phyloP scores from a whole-genome alignment of 345 rosid species.

The Linum usitatissimum region DNA sequence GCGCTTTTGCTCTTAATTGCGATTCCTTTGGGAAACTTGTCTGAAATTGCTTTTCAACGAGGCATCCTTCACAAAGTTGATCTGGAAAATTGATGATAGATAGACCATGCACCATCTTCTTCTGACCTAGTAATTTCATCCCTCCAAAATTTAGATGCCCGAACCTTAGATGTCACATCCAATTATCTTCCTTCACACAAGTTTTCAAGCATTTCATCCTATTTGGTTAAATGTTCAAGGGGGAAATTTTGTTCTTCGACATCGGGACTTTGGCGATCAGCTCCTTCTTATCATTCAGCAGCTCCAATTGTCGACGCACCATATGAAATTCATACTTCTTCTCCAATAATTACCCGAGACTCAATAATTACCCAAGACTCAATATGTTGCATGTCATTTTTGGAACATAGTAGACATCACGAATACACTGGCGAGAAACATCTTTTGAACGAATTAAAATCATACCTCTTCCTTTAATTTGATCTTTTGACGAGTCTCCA shows the following conservation, averaged over 20 bases:
- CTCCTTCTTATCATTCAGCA: neutral
- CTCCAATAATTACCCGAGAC: neutral
- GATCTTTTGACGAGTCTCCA: conserved; percentile 8
- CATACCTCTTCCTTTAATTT: neutral
- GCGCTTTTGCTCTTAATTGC: neutral
- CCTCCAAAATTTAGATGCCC: conserved; percentile 3
- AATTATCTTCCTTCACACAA: neutral
- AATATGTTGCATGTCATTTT: neutral
- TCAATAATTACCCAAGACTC: neutral
- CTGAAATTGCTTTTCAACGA: neutral
- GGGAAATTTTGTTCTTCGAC: conserved; percentile 1
- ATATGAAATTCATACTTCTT: neutral
- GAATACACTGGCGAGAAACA: neutral
- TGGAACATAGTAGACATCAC: neutral
- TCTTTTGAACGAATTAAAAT: neutral
- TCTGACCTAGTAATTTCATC: neutral
- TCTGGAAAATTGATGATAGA: neutral
- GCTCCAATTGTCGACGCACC: neutral
- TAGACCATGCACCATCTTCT: neutral
- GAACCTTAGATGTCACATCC: neutral
- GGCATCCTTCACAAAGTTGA: conserved; percentile 3
- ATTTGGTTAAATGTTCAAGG: neutral
- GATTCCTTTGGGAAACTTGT: neutral
- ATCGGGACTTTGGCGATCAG: neutral
- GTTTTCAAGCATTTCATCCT: neutral